Base-by-base conservation (phyloP, 805 yeast species). In the Torulaspora indica region DNA sequence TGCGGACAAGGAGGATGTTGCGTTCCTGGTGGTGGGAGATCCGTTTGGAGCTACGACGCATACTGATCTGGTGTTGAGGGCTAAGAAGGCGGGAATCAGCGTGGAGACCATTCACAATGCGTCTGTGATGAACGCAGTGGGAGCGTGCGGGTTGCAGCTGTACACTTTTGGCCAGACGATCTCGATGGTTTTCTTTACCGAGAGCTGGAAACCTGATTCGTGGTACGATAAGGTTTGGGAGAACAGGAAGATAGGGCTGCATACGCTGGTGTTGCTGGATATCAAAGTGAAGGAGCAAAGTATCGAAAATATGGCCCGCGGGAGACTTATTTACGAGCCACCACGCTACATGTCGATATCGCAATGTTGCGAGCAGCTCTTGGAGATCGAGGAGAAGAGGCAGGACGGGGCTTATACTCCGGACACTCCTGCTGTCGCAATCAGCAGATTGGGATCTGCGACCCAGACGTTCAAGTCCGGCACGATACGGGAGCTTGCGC, bases 41-140 rank as follows among this genome's bases (percentile, higher is more conserved):
- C 95, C 91, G 27, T 91, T 88, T 61, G 98, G 98, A 27, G 98
- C 98, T 25, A 91, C 98, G 4, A 91, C 98, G 0, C 98, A 91
- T 68, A 88, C 97, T 0, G 98, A 93, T 69, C 74, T 91, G 51
- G 87, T 90, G 33, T 76, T 91, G 48, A 75, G 98, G 59, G 98
- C 98, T 35, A 78, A 95, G 55, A 96, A 85, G 65, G 73, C 81
- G 48, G 79, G 79, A 2, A 87, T 93, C 60, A 70, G 75, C 40
- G 86, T 85, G 35, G 95, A 86, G 60, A 76, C 85, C 31, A 79
- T 91, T 48, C 98, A 91, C 69, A 91, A 91, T 65, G 98, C 98
- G 1, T 85, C 96, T 13, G 93, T 91, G 9, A 89, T 93, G 96
- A 91, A 91, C 62, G 98, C 98, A 0, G 95, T 91, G 20, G 98